phyloP scores from a whole-genome alignment of 345 rosid genomes.

The Eucalyptus globulus region DNA sequence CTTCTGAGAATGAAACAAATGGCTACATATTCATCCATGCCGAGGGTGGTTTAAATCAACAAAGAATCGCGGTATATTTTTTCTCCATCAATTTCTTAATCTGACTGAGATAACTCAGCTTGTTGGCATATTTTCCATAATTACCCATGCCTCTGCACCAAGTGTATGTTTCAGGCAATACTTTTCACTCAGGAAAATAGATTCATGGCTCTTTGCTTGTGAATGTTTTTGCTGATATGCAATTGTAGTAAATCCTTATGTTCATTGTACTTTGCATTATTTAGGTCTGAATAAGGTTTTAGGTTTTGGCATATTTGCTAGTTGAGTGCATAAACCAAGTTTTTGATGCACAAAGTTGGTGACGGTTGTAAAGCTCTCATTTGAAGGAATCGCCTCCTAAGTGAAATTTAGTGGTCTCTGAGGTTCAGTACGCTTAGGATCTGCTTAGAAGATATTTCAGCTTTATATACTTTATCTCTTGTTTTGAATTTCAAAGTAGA shows the following conservation, averaged over 20 bases:
- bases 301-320: neutral
- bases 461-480: neutral
- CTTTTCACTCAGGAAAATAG: neutral
- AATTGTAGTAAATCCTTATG: neutral
- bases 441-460: neutral
- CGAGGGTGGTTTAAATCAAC: conserved; percentile 99
- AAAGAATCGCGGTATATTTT: conserved; percentile 83
- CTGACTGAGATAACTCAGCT: neutral
- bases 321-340: neutral
- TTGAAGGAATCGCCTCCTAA: neutral
- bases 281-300: neutral
- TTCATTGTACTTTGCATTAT: neutral
- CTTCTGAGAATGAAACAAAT: conserved; percentile 84
- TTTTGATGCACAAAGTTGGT: neutral
- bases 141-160: neutral
- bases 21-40: conserved; percentile 98
- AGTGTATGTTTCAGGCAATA: neutral
- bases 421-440: neutral
- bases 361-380: neutral
- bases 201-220: neutral
- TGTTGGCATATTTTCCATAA: neutral
- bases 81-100: neutral
- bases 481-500: neutral
- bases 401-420: neutral
- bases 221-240: neutral